Conservation (phyloP, 768 basidiomycete genomes). For the Coprinopsis sp. region DNA sequence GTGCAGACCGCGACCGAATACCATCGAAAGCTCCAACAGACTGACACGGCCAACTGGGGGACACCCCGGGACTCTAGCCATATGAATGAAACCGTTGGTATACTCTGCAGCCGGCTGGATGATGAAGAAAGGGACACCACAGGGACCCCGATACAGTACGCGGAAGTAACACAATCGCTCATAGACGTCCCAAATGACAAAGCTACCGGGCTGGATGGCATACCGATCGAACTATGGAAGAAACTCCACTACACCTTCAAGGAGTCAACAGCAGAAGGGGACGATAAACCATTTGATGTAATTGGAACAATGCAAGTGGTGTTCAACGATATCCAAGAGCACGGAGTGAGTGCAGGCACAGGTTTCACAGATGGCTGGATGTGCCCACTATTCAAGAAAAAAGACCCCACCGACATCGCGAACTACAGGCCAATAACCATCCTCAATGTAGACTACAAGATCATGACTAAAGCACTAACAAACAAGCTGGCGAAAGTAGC, state of each 20-base stretch:
- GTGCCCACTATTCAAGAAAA: constrained; percentile 41
- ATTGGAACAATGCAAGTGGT: constrained; percentile 8
- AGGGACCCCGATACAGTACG: too few species aligned
- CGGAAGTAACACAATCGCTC: too few species aligned
- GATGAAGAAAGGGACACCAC: too few species aligned
- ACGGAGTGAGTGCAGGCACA: constrained; percentile 13
- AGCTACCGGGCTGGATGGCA: constrained; percentile 21
- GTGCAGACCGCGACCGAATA: too few species aligned
- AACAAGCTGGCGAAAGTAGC: constrained; percentile 13
- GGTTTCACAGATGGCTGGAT: constrained; percentile 30
- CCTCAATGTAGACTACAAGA: constrained; percentile 29
- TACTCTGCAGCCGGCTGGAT: too few species aligned
- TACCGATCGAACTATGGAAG: constrained; percentile 28
- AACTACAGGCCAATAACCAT: constrained; percentile 35
- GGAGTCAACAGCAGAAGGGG: not conserved
- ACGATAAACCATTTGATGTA: constrained; percentile 12
- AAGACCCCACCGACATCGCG: constrained; percentile 21
- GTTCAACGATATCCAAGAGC: constrained; percentile 23
- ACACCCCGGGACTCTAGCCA: too few species aligned
- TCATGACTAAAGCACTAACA: constrained; percentile 23
- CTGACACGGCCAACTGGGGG: too few species aligned
- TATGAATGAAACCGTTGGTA: too few species aligned
- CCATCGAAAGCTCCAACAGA: too few species aligned
- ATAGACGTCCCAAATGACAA: constrained; percentile 15
- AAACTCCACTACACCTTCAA: constrained; percentile 3